These are phyloP conservation scores for Suhomyces xylopsoci DNA, from an alignment of 805 yeast species.

Conservation along the genomic window DNA sequence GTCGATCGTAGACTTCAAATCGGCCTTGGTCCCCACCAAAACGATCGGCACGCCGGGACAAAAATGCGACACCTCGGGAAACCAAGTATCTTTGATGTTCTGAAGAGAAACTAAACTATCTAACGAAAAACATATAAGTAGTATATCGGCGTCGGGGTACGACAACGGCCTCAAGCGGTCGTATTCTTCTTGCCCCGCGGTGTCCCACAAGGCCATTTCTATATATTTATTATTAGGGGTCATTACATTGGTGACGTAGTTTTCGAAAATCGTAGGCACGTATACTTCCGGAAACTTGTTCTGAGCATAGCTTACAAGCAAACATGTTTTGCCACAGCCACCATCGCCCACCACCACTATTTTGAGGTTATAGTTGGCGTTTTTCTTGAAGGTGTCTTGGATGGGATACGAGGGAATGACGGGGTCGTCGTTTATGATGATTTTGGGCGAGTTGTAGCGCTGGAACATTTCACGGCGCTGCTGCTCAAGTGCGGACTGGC, in stretches of 20 bases:
- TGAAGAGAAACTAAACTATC: conserved; percentile 60
- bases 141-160: conserved; percentile 74
- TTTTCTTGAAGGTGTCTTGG: conserved; percentile 19
- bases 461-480: conserved; percentile 23
- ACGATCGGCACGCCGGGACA: conserved; percentile 78
- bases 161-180: conserved; percentile 75
- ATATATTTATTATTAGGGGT: conserved; percentile 78
- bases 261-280: conserved; percentile 82
- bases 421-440: conserved; percentile 37
- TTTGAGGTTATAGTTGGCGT: conserved; percentile 39
- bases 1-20: conserved; percentile 42
- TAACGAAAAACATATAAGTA: conserved; percentile 73
- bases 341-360: conserved; percentile 87
- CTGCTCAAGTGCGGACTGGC: conserved; percentile 18
- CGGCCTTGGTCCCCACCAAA: conserved; percentile 81
- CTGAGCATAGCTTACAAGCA: conserved; percentile 64
- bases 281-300: conserved; percentile 69
- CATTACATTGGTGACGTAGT: conserved; percentile 61
- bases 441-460: conserved; percentile 20
- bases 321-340: conserved; percentile 86
- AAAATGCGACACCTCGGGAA: conserved; percentile 79
- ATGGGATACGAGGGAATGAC: conserved; percentile 33
- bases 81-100: conserved; percentile 80
- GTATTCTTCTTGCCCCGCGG: conserved; percentile 88
- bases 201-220: conserved; percentile 81